Evolutionary conservation across 176 grass and related monocot genomes (phyloP), one percentile per base, ranked within the genome.

Genomic region (Oryza australiensis): DNA sequence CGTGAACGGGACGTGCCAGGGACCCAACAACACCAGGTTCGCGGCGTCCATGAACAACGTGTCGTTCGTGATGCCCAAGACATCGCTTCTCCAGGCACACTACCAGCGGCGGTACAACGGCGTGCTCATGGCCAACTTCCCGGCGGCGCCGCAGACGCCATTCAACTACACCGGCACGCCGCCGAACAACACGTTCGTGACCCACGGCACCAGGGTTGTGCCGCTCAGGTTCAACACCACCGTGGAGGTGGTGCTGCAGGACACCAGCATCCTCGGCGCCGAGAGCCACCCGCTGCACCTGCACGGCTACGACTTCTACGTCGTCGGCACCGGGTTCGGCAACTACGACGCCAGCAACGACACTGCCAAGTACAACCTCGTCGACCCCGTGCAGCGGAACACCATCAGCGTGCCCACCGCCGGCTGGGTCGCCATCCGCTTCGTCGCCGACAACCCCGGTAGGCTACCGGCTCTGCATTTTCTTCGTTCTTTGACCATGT

Each of bases 281-380:
- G 93, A 96, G 83, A 93, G 88, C 86, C 93, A 96, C 83, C 93
- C 93, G 8, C 80, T 96, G 72, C 94, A 96, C 79, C 76, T 96
- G 1, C 90, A 96, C 85, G 94, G 94, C 53, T 80, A 84, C 88
- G 85, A 96, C 80, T 96, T 96, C 86, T 86, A 13, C 77, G 86
- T 93, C 33, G 80, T 96, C 14, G 93, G 86, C 5, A 48, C 23
- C 3, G 93, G 90, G 4, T 90, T 90, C 34, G 93, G 90, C 3
- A 90, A 90, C 76, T 93, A 85, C 80, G 79, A 93, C 74, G 71
- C 86, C 2, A 2, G 0, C 26, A 93, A 87, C 12, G 90, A 89
- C 51, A 66, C 90, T 0, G 76, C 79, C 18, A 69, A 7, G 66
- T 96, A 90, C 62, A 93, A 96, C 75, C 76, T 91, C 48, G 80